Evolutionary conservation across 192 early-diverging fungal species (phyloP).

Genomic region (Entomortierella beljakovae): DNA sequence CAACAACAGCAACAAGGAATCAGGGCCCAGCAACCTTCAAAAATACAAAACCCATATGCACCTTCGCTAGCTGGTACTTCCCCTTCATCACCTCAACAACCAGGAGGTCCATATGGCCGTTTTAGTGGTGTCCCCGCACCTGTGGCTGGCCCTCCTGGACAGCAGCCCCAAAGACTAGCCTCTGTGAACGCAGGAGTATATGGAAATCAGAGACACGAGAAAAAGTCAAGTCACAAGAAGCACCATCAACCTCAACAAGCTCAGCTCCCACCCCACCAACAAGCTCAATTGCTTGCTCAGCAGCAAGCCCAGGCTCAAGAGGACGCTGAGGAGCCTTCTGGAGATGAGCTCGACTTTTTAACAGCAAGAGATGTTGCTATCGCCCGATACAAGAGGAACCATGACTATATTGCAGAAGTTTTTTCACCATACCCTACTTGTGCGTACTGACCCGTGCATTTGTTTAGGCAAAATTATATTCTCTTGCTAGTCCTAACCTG

Average conservation of each 20-base stretch:
- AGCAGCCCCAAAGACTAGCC: conserved; percentile 24
- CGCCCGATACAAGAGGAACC: conserved; percentile 70
- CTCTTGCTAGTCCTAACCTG: no score
- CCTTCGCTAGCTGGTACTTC: conserved; percentile 12
- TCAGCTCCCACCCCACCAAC: conserved; percentile 38
- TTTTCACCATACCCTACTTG: conserved; percentile 70
- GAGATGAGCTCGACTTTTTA: conserved; percentile 70
- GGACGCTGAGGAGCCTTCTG: conserved; percentile 68
- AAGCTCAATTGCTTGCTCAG: conserved; percentile 32
- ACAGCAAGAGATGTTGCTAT: conserved; percentile 71
- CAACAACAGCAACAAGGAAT: conserved; percentile 1
- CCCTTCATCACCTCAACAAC: conserved; percentile 41
- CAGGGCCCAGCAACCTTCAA: conserved; percentile 24
- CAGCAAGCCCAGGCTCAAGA: conserved; percentile 54
- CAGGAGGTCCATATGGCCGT: conserved; percentile 18
- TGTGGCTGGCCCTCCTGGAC: conserved; percentile 15
- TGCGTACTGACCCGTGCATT: conserved; percentile 46
- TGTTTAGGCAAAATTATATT: no score
- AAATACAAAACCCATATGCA: conserved; percentile 21
- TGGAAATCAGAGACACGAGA: conserved; percentile 42
- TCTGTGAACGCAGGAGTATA: conserved; percentile 23
- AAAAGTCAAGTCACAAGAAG: conserved; percentile 50
- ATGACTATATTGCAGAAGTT: conserved; percentile 74
- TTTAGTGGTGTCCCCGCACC: conserved; percentile 16
- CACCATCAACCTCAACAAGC: conserved; percentile 37